phyloP scores from a whole-genome alignment of 108 stramenopile genomes.

The Ochromonas danica region DNA sequence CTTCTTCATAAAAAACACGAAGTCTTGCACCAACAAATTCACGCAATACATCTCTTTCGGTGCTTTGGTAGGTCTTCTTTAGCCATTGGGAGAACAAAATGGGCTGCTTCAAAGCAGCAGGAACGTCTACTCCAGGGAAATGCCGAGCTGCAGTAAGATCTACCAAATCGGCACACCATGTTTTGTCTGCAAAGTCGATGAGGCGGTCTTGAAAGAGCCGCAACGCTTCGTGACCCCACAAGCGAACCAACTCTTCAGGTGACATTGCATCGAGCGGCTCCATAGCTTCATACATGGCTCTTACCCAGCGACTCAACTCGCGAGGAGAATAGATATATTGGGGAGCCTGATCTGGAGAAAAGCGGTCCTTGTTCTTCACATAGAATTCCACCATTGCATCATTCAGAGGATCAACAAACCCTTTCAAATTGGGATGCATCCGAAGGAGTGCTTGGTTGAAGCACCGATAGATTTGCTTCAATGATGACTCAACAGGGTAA shows the following conservation, averaged over 20 bases:
- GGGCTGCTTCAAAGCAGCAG: constrained; percentile 73
- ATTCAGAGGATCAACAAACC: constrained; percentile 80
- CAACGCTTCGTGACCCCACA: constrained; percentile 96
- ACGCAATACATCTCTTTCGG: constrained; percentile 73
- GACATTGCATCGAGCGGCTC: constrained; percentile 52
- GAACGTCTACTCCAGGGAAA: constrained; percentile 66
- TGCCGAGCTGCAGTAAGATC: constrained; percentile 45
- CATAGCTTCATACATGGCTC: constrained; percentile 90
- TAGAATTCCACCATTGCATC: constrained; percentile 97
- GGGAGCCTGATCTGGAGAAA: constrained; percentile 78
- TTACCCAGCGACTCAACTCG: constrained; percentile 94
- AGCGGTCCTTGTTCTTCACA: constrained; percentile 75
- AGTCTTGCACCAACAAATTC: constrained; percentile 80
- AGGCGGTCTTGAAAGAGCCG: constrained; percentile 92
- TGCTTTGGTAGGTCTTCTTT: constrained; percentile 64
- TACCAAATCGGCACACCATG: constrained; percentile 74
- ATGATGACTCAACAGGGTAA: constrained; percentile 81
- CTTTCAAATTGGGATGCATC: constrained; percentile 83
- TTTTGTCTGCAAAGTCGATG: constrained; percentile 75
- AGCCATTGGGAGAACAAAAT: constrained; percentile 90
- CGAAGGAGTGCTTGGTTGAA: constrained; percentile 92
- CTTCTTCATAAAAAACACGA: constrained; percentile 95
- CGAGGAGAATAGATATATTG: constrained; percentile 98
- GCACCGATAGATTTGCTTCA: constrained; percentile 89
- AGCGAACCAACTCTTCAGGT: constrained; percentile 81